Percentiles rank a stretch among this genome's conserved stretches.
Evolutionary conservation across 1,139 yeast genomes (phyloP).

Genomic region (Geotrichum aggregatum): DNA sequence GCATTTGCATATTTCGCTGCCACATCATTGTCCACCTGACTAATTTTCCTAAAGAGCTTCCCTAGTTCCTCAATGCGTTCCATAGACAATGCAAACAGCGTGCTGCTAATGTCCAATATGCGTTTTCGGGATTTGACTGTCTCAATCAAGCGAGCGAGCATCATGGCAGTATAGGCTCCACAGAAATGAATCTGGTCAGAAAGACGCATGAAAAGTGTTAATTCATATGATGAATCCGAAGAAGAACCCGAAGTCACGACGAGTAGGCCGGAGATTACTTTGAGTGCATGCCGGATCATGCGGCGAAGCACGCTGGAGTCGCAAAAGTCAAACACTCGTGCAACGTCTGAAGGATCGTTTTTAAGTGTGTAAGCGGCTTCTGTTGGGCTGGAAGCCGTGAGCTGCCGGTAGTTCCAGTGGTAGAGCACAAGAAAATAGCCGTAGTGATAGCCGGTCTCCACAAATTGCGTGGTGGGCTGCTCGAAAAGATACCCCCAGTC

Average conservation of each 20-base stretch:
- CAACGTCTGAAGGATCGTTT: slow-evolving; percentile 15
- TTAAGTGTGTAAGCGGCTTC: slow-evolving; percentile 1
- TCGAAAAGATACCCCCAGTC: slow-evolving; percentile 70
- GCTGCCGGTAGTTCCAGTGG: slow-evolving; percentile 33
- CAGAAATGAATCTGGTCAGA: slow-evolving; percentile 65
- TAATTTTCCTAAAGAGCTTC: slow-evolving; percentile 11
- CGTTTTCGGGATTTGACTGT: slow-evolving; percentile 18
- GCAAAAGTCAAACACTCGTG: slow-evolving; percentile 18
- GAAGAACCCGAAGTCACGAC: slow-evolving; percentile 51
- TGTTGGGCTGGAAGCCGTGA: slow-evolving; percentile 1
- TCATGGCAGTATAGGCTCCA: slow-evolving; percentile 49
- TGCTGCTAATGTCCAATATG: slow-evolving; percentile 15
- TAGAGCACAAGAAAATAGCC: slow-evolving; percentile 52
- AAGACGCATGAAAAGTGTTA: slow-evolving; percentile 38
- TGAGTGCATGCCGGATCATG: slow-evolving; percentile 41
- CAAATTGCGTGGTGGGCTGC: slow-evolving; percentile 74
- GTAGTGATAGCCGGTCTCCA: slow-evolving; percentile 68
- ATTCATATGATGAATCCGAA: slow-evolving; percentile 60
- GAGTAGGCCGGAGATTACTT: slow-evolving; percentile 44
- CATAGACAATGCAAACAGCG: slow-evolving; percentile 17
- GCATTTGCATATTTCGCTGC: slow-evolving; percentile 28
- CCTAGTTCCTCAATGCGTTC: slow-evolving; percentile 8
- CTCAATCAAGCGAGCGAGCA: slow-evolving; percentile 40
- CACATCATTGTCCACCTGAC: slow-evolving; percentile 24
- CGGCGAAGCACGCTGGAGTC: slow-evolving; percentile 25